Evolutionary conservation across 768 basidiomycete species (phyloP), one percentile per base, ranked within the genome.

Genomic region (Chlorophyllum brunneum): DNA sequence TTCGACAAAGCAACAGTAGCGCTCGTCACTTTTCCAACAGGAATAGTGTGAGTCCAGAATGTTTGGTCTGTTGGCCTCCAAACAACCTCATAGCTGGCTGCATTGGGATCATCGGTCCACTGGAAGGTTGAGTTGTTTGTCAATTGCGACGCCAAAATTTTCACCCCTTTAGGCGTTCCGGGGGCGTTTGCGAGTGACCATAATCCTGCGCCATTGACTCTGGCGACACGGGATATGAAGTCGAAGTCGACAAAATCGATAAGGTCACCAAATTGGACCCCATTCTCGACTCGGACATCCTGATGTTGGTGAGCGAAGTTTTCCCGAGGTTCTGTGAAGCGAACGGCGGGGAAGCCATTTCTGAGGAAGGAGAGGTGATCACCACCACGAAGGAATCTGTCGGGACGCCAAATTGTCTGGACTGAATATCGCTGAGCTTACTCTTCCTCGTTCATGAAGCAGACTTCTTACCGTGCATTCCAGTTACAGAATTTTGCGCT

Each of bases 271-370:
- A 78, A 80, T 59, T 81, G 79, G n/a, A 73, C 61, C 6, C 78
- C 78, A 30, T 77, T 68, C 30, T 62, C 67, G 38, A 82, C 70
- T 22, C 79, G 74, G 37, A 76, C 69, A 58, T 82, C 73, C 61
- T 82, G 80, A 60, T 81, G 78, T 62, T 82, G 79, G 59, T 80
- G 79, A 29, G 75, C 77, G 59, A 78, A 80, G 60, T 81, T 73
- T 61, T 82, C 79, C 60, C 76, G 66, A 6, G 79, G 79, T 56
- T 81, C 80, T 0, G 77, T 80, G 67, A 80, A 81, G 22, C 79
- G 74, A 22, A 79, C 74, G 0, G 79, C 80, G 8, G 80, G 67
- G 65, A 74, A 79, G 10, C 79, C 79, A 54, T 66, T 66, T 29
- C 64, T 58, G 23, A 80, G 67, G 76, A 81, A 81, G 15, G 74